Percentiles rank a stretch among this genome's conserved stretches.
These are phyloP conservation scores for Aspergillus cavernicola DNA, from an alignment of 495 filamentous ascomycete species.

Conservation along the genomic window DNA sequence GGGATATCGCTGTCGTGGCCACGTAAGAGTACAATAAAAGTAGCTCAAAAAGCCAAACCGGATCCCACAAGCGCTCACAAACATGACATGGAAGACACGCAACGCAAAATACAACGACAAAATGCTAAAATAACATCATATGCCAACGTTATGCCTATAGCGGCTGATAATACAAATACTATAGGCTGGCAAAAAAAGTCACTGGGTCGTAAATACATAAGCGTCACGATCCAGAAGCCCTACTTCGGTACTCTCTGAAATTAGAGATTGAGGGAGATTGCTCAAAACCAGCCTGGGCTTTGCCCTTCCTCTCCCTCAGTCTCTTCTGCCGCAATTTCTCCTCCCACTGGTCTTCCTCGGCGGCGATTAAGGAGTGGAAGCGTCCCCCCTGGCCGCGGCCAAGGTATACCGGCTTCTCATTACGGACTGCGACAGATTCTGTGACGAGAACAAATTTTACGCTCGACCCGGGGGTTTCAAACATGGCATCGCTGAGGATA, in stretches of 20 bases:
- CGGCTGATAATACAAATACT: no score
- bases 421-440: slow-evolving; percentile 62
- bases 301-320: slow-evolving; percentile 26
- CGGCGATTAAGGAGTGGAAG: slow-evolving; percentile 55
- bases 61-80: background rate
- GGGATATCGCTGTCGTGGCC: background rate
- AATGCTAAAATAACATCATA: background rate
- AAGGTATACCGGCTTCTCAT: slow-evolving; percentile 60
- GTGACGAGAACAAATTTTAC: slow-evolving; percentile 74
- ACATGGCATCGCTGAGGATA: slow-evolving; percentile 84
- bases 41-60: background rate
- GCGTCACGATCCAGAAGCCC: slow-evolving; percentile 26
- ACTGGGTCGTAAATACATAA: background rate
- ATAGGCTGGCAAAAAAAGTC: background rate
- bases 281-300: slow-evolving; percentile 20
- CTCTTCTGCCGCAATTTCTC: slow-evolving; percentile 36
- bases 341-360: slow-evolving; percentile 65
- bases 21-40: background rate
- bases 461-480: slow-evolving; percentile 73
- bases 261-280: slow-evolving; percentile 29
- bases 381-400: slow-evolving; percentile 55
- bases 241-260: slow-evolving; percentile 55
- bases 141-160: background rate
- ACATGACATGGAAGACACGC: no score
- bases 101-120: background rate